Conservation (phyloP, 164 flowering plant genomes). For the Taxillus chinensis region DNA sequence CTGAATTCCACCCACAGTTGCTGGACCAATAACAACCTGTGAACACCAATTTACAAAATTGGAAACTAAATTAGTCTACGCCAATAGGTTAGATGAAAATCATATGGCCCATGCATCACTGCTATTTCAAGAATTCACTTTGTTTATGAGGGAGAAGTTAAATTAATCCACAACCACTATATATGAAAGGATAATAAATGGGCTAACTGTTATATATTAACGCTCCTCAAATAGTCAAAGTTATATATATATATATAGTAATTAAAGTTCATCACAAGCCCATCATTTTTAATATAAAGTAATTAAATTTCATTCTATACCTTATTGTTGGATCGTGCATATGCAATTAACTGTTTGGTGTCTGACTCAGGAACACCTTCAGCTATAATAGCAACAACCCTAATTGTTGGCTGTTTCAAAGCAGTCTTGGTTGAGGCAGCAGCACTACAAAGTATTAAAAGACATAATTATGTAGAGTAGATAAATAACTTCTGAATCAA, state of each 20-base stretch:
- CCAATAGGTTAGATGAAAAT: neutral
- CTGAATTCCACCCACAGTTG: slow-evolving; percentile 94
- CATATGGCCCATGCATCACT: too few relatives aligned
- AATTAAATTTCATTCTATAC: slow-evolving; percentile 21
- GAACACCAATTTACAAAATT: slow-evolving; percentile 7
- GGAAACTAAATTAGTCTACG: neutral
- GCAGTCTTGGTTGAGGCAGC: slow-evolving; percentile 95
- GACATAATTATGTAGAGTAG: neutral
- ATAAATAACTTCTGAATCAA: neutral
- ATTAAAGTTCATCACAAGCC: neutral
- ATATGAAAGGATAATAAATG: too few relatives aligned
- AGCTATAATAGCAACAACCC: slow-evolving; percentile 94
- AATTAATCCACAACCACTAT: too few relatives aligned
- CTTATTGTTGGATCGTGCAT: slow-evolving; percentile 91
- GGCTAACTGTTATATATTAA: too few relatives aligned
- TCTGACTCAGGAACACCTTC: slow-evolving; percentile 98
- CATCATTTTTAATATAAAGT: neutral
- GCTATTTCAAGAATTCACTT: too few relatives aligned
- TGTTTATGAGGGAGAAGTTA: too few relatives aligned
- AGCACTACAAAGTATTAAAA: slow-evolving; percentile 49
- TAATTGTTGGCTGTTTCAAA: slow-evolving; percentile 87
- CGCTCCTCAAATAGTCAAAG: too few relatives aligned
- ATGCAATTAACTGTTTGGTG: slow-evolving; percentile 91
- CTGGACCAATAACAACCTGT: slow-evolving; percentile 97
- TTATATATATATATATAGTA: neutral